Conservation (phyloP, 352 stramenopile genomes). For the Thalassiosira mediterranea region DNA sequence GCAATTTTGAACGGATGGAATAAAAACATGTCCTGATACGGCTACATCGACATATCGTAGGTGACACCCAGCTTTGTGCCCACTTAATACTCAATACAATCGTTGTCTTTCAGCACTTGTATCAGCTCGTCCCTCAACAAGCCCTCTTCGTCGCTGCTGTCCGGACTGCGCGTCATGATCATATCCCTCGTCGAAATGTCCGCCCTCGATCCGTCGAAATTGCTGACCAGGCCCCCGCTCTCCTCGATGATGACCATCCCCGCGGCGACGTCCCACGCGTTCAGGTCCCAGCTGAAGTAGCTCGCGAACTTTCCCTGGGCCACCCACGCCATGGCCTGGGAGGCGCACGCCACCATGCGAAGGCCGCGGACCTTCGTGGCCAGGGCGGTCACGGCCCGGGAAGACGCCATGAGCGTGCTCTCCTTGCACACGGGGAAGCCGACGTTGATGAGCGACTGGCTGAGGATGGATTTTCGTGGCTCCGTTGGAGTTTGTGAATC, state of each 20-base stretch:
- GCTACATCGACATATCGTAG: too few species aligned
- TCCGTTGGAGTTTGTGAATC: conserved; percentile 6
- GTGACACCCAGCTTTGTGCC: too few species aligned
- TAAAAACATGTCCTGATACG: too few species aligned
- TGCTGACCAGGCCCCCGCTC: conserved; percentile 58
- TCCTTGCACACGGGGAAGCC: conserved; percentile 56
- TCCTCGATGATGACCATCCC: conserved; percentile 70
- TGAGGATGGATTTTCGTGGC: conserved; percentile 20
- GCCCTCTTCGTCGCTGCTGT: conserved; percentile 21
- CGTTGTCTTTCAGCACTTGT: conserved; percentile 23
- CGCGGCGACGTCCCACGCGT: conserved; percentile 69
- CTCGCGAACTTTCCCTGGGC: conserved; percentile 54
- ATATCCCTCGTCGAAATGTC: conserved; percentile 63
- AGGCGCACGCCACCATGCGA: conserved; percentile 62
- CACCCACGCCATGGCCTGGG: conserved; percentile 65
- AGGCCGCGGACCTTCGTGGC: conserved; percentile 49
- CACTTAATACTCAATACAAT: conserved; percentile 38
- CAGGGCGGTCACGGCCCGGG: conserved; percentile 44
- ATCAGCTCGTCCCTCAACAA: conserved; percentile 46
- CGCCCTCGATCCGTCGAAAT: conserved; percentile 61
- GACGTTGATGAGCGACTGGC: conserved; percentile 61
- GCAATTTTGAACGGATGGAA: too few species aligned
- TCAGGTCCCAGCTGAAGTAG: conserved; percentile 63
- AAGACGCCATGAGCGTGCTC: conserved; percentile 44
- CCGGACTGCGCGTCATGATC: conserved; percentile 48